phyloP scores from a whole-genome alignment of 257 asterid species.

The Nicotiana tabacum region DNA sequence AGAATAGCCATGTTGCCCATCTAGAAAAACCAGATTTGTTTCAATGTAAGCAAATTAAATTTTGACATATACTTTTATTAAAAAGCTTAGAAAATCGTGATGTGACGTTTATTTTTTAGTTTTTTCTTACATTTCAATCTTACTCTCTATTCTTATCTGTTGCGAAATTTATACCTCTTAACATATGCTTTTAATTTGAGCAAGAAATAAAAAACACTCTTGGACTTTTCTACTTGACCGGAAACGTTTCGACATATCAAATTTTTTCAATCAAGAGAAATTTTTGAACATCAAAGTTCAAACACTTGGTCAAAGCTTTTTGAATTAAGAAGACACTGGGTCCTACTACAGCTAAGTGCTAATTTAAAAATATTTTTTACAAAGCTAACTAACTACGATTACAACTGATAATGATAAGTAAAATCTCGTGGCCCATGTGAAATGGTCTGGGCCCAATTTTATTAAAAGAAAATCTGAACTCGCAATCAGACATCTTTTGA shows the following conservation, averaged over 20 bases:
- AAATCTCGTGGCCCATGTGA: constrained; percentile 3
- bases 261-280: neutral
- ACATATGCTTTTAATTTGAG: neutral
- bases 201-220: neutral
- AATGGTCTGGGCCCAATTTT: neutral
- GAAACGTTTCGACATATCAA: neutral
- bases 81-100: too few species aligned
- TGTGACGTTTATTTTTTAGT: too few species aligned
- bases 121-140: too few species aligned
- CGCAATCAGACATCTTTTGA: constrained; percentile 6
- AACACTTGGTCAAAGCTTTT: neutral
- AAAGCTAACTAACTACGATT: neutral
- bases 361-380: neutral
- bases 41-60: too few species aligned
- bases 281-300: neutral
- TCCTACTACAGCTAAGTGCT: constrained; percentile 10
- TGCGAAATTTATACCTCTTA: too few species aligned
- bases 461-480: neutral
- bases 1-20: too few species aligned
- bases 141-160: too few species aligned
- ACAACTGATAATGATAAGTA: neutral
- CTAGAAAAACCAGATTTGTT: too few species aligned
- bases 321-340: neutral
- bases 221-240: neutral
- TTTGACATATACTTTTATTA: too few species aligned